Evolutionary conservation across 202 grass and related monocot species (phyloP).

Genomic region (Carex arenaria): DNA sequence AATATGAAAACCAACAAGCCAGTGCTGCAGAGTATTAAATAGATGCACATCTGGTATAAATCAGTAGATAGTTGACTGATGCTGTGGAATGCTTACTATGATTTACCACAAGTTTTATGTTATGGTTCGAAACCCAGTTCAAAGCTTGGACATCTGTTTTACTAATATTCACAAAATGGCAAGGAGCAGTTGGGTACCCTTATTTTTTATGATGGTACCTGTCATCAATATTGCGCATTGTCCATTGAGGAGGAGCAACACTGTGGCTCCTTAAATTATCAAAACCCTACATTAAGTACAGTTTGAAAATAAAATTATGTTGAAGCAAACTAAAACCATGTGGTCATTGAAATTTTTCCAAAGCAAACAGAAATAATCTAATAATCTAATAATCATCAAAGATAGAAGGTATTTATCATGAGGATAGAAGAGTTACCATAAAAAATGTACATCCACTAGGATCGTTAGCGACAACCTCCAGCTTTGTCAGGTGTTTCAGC

Average conservation of each 20-base stretch:
- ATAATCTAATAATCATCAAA: not conserved
- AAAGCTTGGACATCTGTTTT: not conserved
- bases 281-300: constrained; percentile 62
- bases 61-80: not conserved
- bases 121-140: not conserved
- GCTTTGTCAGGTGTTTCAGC: constrained; percentile 95
- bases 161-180: not conserved
- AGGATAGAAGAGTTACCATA: constrained; percentile 59
- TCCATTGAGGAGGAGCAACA: constrained; percentile 98
- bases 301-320: constrained; percentile 11
- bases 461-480: constrained; percentile 98
- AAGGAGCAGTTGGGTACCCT: not conserved
- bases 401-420: not conserved
- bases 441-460: constrained; percentile 96
- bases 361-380: constrained; percentile 15
- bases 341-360: constrained; percentile 16
- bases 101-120: not conserved
- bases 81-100: not conserved
- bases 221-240: constrained; percentile 98
- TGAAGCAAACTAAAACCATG: constrained; percentile 24
- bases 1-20: not conserved
- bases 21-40: not conserved
- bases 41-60: not conserved
- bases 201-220: constrained; percentile 62
- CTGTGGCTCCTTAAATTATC: constrained; percentile 95